A percentile compares a stretch with the other conserved stretches of the same genome.
Evolutionary conservation across 441 rosid genomes (phyloP).

Genomic region (Adansonia gregorii): DNA sequence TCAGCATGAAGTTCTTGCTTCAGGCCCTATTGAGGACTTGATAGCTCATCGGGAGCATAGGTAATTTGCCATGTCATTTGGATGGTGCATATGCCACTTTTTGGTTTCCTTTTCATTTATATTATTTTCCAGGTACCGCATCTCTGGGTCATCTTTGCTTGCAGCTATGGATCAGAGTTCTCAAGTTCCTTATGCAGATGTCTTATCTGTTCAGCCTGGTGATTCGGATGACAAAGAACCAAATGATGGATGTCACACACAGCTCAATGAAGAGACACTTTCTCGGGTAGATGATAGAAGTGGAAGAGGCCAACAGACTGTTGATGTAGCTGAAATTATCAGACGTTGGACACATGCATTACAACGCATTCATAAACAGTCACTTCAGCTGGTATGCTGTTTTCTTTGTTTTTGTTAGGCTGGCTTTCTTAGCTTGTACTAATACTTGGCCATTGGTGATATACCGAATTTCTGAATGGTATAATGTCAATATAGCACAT

Average conservation of each 20-base stretch:
- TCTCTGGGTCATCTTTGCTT: conserved; percentile 92
- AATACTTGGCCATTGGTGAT: not conserved
- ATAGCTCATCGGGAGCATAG: conserved; percentile 99
- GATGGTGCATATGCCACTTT: conserved; percentile 17
- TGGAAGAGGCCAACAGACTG: conserved; percentile 85
- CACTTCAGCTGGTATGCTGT: conserved; percentile 86
- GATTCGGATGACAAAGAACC: conserved; percentile 74
- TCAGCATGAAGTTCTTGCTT: conserved; percentile 99
- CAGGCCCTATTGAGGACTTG: conserved; percentile 98
- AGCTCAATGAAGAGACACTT: conserved; percentile 65
- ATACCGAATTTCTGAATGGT: not conserved
- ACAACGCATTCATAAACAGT: conserved; percentile 97
- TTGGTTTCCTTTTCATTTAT: conserved; percentile 31
- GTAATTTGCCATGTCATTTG: conserved; percentile 45
- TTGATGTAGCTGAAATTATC: conserved; percentile 97
- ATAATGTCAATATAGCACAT: conserved; percentile 4
- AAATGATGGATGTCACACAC: conserved; percentile 55
- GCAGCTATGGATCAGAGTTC: conserved; percentile 99
- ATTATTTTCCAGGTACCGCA: conserved; percentile 81
- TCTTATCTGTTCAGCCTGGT: conserved; percentile 57
- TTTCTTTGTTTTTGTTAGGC: conserved; percentile 17
- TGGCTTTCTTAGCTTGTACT: not conserved
- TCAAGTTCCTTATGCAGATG: conserved; percentile 74
- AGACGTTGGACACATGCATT: conserved; percentile 99
- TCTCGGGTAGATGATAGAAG: conserved; percentile 87